Percentiles rank a stretch among this genome's conserved stretches.
phyloP scores from a whole-genome alignment of 139 green algal genomes.

The Haematococcus sp. region DNA sequence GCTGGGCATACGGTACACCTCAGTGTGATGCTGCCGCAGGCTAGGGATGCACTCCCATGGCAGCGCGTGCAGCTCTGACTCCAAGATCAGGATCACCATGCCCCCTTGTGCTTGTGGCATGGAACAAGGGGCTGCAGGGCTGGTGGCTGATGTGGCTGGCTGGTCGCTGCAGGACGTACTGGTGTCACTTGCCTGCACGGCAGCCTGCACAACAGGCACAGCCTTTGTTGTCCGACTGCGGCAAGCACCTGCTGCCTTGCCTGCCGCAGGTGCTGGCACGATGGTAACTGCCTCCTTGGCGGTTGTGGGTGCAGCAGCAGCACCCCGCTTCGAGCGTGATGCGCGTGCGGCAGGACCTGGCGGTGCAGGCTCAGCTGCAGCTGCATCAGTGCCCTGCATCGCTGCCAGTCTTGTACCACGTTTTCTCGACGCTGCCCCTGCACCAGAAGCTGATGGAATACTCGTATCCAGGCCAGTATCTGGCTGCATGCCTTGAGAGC shows the following conservation, averaged over 20 bases:
- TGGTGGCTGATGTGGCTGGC: neutral
- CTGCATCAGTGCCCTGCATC: neutral
- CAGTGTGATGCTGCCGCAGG: conserved; percentile 19
- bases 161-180: no score
- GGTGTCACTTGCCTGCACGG: no score
- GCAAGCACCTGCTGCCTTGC: neutral
- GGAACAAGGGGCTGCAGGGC: neutral
- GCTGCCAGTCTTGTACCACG: neutral
- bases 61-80: conserved; percentile 58
- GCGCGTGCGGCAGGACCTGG: neutral
- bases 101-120: neutral
- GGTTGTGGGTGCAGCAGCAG: neutral
- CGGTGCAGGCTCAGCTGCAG: neutral
- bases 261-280: conserved; percentile 7
- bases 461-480: neutral
- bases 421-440: neutral
- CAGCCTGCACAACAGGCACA: no score
- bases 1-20: conserved; percentile 52
- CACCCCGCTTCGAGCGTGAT: neutral
- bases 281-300: neutral
- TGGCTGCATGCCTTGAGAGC: neutral
- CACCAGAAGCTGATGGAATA: no score
- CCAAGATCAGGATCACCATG: conserved; percentile 63
- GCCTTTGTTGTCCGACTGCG: neutral
- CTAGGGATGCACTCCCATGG: conserved; percentile 72